A percentile compares a stretch with the other conserved stretches of the same genome.
Evolutionary conservation across 768 basidiomycete genomes (phyloP).

Genomic region (Arthromyces matolae): DNA sequence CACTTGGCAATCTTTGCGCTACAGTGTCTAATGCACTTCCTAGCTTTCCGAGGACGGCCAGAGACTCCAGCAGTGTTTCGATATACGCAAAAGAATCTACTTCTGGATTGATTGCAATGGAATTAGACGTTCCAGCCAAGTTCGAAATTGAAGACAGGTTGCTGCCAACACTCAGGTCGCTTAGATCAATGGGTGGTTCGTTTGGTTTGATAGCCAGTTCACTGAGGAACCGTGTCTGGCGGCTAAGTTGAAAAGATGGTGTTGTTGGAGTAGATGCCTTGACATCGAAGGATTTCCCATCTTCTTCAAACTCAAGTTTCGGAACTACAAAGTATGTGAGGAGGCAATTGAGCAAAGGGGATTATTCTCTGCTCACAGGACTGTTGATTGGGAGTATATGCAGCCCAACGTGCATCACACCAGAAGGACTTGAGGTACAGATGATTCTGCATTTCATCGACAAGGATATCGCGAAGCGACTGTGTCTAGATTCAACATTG

Average conservation of each 20-base stretch:
- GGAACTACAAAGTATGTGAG: conserved; percentile 45
- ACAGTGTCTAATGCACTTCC: conserved; percentile 81
- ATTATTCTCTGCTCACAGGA: conserved; percentile 48
- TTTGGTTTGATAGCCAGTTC: conserved; percentile 69
- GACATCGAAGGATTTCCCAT: conserved; percentile 27
- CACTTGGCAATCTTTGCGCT: conserved; percentile 75
- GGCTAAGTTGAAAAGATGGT: conserved; percentile 39
- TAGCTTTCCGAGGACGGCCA: conserved; percentile 86
- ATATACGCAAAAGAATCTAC: conserved; percentile 91
- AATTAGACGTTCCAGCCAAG: conserved; percentile 16
- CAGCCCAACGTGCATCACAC: conserved; percentile 89
- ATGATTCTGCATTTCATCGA: conserved; percentile 95
- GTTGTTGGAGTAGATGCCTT: conserved; percentile 37
- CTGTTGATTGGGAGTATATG: conserved; percentile 79
- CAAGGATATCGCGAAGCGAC: conserved; percentile 88
- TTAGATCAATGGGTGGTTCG: conserved; percentile 68
- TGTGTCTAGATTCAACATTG: conserved; percentile 27
- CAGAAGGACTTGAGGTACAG: conserved; percentile 97
- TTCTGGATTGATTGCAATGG: conserved; percentile 65
- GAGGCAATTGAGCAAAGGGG: not conserved
- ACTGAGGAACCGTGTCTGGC: conserved; percentile 60
- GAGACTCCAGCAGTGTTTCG: conserved; percentile 88
- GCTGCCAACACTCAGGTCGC: conserved; percentile 35
- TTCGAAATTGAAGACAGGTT: conserved; percentile 13
- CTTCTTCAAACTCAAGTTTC: conserved; percentile 61